A percentile compares a stretch with the other conserved stretches of the same genome.
Evolutionary conservation across 495 filamentous ascomycete species (phyloP).

Genomic region (Tricharina praecox): DNA sequence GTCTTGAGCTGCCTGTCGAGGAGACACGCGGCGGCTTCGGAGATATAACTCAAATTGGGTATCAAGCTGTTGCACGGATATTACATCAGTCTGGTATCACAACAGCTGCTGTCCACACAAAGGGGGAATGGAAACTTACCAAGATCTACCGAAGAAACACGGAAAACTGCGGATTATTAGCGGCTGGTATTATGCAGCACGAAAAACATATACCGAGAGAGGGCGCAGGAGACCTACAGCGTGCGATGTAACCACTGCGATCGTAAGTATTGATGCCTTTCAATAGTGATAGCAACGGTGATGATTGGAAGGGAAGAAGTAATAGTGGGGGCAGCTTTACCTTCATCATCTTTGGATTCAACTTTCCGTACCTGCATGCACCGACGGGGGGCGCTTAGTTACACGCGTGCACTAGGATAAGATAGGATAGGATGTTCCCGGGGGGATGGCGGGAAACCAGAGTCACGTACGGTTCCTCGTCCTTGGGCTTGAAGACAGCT

Average conservation of each 20-base stretch:
- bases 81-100: slow-evolving; percentile 12
- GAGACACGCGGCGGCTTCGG: slow-evolving; percentile 90
- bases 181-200: not conserved
- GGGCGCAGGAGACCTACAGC: slow-evolving; percentile 30
- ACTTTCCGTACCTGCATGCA: slow-evolving; percentile 25
- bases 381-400: slow-evolving; percentile 3
- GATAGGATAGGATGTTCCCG: no score
- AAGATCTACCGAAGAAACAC: slow-evolving; percentile 89
- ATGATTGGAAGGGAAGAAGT: not conserved
- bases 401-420: slow-evolving; percentile 7
- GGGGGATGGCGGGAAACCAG: no score
- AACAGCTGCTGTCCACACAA: no score
- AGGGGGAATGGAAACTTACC: slow-evolving; percentile 38
- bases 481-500: slow-evolving; percentile 97
- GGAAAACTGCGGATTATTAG: slow-evolving; percentile 41
- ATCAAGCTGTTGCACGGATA: slow-evolving; percentile 44
- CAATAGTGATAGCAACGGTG: no score
- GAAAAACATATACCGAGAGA: not conserved
- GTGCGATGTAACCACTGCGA: slow-evolving; percentile 67
- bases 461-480: slow-evolving; percentile 72
- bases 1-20: slow-evolving; percentile 80
- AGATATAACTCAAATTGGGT: slow-evolving; percentile 97
- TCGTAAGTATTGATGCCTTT: no score
- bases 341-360: slow-evolving; percentile 86
- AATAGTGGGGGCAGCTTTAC: not conserved